phyloP scores from a whole-genome alignment of 2,329 filamentous ascomycete genomes.

The Talaromyces sp. region DNA sequence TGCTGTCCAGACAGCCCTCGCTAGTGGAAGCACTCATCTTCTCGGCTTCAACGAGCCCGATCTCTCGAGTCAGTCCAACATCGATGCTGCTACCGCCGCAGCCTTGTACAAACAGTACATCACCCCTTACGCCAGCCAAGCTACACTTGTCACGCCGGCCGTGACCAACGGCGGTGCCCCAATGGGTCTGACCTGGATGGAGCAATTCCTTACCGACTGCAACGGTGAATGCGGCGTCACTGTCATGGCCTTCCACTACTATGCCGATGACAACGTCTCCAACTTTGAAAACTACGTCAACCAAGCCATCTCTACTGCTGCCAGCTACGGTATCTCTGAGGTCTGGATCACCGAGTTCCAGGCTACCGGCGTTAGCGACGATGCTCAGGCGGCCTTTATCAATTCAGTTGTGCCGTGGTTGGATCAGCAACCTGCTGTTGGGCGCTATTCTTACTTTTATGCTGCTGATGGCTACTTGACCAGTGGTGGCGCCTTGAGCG shows the following conservation, averaged over 20 bases:
- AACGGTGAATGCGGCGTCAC: conserved; percentile 32
- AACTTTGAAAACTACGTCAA: conserved; percentile 18
- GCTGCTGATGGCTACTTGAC: conserved; percentile 29
- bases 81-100: conserved; percentile 34
- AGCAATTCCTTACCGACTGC: conserved; percentile 36
- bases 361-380: conserved; percentile 20
- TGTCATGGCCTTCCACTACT: conserved; percentile 45
- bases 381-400: conserved; percentile 31
- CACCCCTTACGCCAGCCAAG: conserved; percentile 30
- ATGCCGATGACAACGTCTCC: conserved; percentile 21
- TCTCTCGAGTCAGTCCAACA: conserved; percentile 32
- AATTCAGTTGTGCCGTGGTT: conserved; percentile 34
- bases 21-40: conserved; percentile 32
- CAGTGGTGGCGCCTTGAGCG: conserved; percentile 21
- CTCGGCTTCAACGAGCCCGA: conserved; percentile 48
- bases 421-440: conserved; percentile 31
- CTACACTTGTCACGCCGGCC: conserved; percentile 39
- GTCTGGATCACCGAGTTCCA: conserved; percentile 47
- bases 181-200: conserved; percentile 39
- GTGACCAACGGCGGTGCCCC: conserved; percentile 33
- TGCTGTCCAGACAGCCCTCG: conserved; percentile 31
- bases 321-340: conserved; percentile 28
- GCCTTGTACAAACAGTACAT: conserved; percentile 34
- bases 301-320: conserved; percentile 31
- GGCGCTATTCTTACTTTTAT: conserved; percentile 43